phyloP scores from a whole-genome alignment of 2,329 filamentous ascomycete species.

The Septoria petroselini region DNA sequence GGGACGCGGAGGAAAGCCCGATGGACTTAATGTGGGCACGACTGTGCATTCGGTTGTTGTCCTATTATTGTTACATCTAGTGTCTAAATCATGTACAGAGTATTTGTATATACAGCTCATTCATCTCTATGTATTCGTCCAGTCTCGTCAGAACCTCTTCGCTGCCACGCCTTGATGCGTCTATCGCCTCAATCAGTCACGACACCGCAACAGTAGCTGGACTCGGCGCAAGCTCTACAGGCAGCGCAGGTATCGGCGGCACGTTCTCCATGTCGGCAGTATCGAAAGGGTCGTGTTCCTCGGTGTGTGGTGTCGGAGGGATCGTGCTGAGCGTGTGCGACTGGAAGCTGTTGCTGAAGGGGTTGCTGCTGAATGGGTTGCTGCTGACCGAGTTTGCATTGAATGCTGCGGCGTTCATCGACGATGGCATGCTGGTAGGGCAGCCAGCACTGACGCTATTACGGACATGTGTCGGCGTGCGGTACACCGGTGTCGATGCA shows the following conservation, averaged over 20 bases:
- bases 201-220: slow-evolving; percentile 2
- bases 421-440: slow-evolving; percentile 41
- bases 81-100: slow-evolving; percentile 4
- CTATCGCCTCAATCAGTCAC: slow-evolving; percentile 2
- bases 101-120: slow-evolving; percentile 10
- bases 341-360: slow-evolving; percentile 27
- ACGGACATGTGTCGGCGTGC: slow-evolving; percentile 38
- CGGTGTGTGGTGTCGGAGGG: slow-evolving; percentile 41
- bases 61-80: no score
- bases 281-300: slow-evolving; percentile 41
- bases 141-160: slow-evolving; percentile 4
- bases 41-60: no score
- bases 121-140: slow-evolving; percentile 13
- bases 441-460: slow-evolving; percentile 40
- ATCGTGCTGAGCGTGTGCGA: slow-evolving; percentile 40
- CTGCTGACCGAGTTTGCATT: slow-evolving; percentile 17
- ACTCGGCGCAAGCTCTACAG: slow-evolving; percentile 3
- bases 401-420: slow-evolving; percentile 24
- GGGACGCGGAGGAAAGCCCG: no score
- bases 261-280: slow-evolving; percentile 21
- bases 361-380: slow-evolving; percentile 9
- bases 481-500: slow-evolving; percentile 30
- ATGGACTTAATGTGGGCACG: no score
- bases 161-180: not conserved
- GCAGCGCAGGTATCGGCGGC: slow-evolving; percentile 26